These are phyloP conservation scores for Grosmannia huntii DNA, from an alignment of 2,329 filamentous ascomycete genomes.

Conservation along the genomic window DNA sequence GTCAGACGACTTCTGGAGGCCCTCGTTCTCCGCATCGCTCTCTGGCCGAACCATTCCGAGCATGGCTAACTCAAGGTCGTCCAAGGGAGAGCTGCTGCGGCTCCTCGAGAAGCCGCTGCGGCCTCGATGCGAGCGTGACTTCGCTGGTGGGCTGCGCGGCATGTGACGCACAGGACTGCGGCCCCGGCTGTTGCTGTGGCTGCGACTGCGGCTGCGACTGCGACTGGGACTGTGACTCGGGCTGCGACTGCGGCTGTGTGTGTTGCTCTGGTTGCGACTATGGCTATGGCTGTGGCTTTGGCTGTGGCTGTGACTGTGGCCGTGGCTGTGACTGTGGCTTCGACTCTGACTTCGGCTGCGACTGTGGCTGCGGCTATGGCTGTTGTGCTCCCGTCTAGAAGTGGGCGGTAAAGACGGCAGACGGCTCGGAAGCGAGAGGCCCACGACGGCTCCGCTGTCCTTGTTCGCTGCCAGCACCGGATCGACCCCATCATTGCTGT, in stretches of 20 bases:
- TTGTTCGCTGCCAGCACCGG: neutral
- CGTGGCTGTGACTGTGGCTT: neutral
- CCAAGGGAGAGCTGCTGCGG: conserved; percentile 13
- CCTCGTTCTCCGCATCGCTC: neutral
- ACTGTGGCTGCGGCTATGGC: neutral
- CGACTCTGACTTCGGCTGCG: neutral
- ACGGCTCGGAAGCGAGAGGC: neutral
- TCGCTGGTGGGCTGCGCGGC: neutral
- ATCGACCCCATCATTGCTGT: neutral
- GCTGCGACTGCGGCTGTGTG: neutral
- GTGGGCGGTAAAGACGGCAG: conserved; percentile 1
- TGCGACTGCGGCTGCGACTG: conserved; percentile 3
- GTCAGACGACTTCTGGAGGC: neutral
- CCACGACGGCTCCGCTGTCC: neutral
- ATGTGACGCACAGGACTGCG: neutral
- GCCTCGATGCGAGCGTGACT: neutral
- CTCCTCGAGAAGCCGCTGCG: neutral
- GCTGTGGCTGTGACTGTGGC: neutral
- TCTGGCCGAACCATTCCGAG: conserved; percentile 15
- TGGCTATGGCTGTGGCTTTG: neutral
- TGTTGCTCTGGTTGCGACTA: neutral
- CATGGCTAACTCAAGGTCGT: conserved; percentile 14
- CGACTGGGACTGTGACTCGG: conserved; percentile 1
- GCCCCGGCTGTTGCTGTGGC: neutral
- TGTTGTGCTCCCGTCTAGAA: neutral